Conservation (phyloP, 805 yeast species). For the Yamadazyma nakazawae region DNA sequence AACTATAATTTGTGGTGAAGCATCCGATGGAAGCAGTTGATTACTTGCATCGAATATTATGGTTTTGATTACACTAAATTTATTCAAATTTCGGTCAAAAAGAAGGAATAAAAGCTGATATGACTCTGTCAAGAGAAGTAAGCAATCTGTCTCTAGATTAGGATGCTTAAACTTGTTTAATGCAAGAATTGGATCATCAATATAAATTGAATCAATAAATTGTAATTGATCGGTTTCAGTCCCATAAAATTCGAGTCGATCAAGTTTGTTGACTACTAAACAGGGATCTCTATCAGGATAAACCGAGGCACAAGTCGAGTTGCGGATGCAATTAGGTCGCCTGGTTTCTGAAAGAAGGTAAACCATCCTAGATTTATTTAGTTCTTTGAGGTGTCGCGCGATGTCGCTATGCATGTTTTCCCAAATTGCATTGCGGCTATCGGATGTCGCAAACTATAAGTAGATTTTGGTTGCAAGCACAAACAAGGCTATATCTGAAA, state of each 20-base stretch:
- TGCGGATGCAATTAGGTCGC: conserved; percentile 14
- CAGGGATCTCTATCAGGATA: conserved; percentile 5
- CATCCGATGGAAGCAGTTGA: conserved; percentile 23
- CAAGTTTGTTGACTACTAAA: conserved; percentile 14
- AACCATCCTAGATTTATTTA: conserved; percentile 8
- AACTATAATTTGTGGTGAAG: conserved; percentile 17
- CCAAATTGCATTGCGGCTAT: background rate
- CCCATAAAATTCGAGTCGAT: conserved; percentile 15
- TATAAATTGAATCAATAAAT: conserved; percentile 11
- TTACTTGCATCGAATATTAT: conserved; percentile 17
- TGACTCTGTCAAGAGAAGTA: conserved; percentile 15
- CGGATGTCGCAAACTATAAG: background rate
- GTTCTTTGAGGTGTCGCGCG: background rate
- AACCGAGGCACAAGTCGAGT: conserved; percentile 14
- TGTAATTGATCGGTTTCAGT: background rate
- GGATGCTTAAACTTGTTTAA: conserved; percentile 11
- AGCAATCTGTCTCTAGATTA: conserved; percentile 11
- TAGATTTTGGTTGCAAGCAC: conserved; percentile 7
- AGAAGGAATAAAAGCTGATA: conserved; percentile 11
- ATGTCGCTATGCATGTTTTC: background rate
- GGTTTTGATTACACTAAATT: conserved; percentile 10
- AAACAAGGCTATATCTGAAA: conserved; percentile 4
- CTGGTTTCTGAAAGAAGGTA: conserved; percentile 19
- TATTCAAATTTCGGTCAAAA: conserved; percentile 6
- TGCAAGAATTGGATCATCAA: conserved; percentile 15